Conservation (phyloP, 75 land plant genomes). For the Pinus tabuliformis region DNA sequence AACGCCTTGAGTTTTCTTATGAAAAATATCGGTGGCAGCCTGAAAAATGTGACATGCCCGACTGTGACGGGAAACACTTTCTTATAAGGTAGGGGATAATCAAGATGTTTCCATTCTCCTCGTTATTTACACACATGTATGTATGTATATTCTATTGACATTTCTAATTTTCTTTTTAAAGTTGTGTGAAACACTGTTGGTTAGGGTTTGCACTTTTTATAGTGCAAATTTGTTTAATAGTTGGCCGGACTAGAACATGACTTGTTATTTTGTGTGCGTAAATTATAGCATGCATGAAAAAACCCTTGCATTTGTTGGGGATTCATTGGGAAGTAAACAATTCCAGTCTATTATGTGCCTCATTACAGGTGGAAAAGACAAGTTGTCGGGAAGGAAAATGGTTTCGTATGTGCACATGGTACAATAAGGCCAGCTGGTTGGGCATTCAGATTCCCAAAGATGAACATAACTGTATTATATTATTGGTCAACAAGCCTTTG, state of each 20-base stretch:
- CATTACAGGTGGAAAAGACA: constrained; percentile 66
- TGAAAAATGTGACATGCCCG: constrained; percentile 68
- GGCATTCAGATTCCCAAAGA: constrained; percentile 63
- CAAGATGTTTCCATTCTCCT: not conserved
- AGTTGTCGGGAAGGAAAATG: constrained; percentile 55
- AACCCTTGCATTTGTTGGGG: constrained; percentile 86
- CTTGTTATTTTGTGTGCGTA: constrained; percentile 80
- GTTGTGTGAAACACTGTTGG: not conserved
- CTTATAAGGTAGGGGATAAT: constrained; percentile 43
- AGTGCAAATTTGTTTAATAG: too few relatives aligned
- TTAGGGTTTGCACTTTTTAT: not conserved
- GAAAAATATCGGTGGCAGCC: constrained; percentile 86
- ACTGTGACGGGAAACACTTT: constrained; percentile 46
- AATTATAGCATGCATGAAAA: constrained; percentile 75
- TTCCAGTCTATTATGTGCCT: constrained; percentile 93
- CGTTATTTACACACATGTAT: not conserved
- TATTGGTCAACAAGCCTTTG: constrained; percentile 88
- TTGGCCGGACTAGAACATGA: constrained; percentile 87
- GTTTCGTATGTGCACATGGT: constrained; percentile 52
- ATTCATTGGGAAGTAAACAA: constrained; percentile 90
- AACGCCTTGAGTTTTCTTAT: constrained; percentile 64
- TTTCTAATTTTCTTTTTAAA: not conserved
- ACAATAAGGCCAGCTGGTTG: constrained; percentile 67
- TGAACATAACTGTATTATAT: constrained; percentile 81
- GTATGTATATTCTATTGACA: too few relatives aligned